Evolutionary conservation across 2,329 filamentous ascomycete species (phyloP).

Genomic region (Colletotrichum tropicale): DNA sequence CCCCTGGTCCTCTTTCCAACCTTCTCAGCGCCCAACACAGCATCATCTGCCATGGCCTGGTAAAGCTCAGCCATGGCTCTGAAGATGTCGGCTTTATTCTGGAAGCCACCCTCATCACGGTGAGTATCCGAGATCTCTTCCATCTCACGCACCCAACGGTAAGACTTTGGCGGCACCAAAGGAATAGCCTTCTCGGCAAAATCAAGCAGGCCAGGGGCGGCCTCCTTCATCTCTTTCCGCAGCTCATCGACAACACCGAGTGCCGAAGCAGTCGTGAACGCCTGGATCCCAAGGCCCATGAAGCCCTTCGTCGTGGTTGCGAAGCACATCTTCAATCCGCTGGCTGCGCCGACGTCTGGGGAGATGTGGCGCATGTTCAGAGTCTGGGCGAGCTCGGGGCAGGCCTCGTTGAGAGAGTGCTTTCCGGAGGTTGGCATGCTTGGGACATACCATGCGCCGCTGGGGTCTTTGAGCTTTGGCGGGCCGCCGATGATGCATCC

Average conservation of each 20-base stretch:
- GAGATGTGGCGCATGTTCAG: slow-evolving; percentile 57
- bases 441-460: slow-evolving; percentile 40
- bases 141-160: slow-evolving; percentile 81
- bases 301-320: slow-evolving; percentile 67
- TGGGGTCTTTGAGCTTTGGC: slow-evolving; percentile 39
- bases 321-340: slow-evolving; percentile 70
- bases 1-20: slow-evolving; percentile 60
- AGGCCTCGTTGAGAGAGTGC: slow-evolving; percentile 41
- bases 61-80: slow-evolving; percentile 66
- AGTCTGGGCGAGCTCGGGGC: slow-evolving; percentile 40
- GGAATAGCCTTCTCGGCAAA: slow-evolving; percentile 56
- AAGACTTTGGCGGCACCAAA: slow-evolving; percentile 75
- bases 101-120: slow-evolving; percentile 66
- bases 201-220: slow-evolving; percentile 50
- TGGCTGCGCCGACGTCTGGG: slow-evolving; percentile 56
- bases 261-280: slow-evolving; percentile 69
- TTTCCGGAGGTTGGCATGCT: slow-evolving; percentile 56
- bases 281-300: slow-evolving; percentile 71
- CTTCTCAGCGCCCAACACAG: slow-evolving; percentile 63
- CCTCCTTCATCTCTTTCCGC: slow-evolving; percentile 55
- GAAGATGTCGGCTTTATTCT: slow-evolving; percentile 53
- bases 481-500: slow-evolving; percentile 63
- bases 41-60: slow-evolving; percentile 63
- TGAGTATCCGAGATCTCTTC: slow-evolving; percentile 74
- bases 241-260: slow-evolving; percentile 68